Conservation (phyloP, 2,329 filamentous ascomycete species). For the Parastagonospora avenae region DNA sequence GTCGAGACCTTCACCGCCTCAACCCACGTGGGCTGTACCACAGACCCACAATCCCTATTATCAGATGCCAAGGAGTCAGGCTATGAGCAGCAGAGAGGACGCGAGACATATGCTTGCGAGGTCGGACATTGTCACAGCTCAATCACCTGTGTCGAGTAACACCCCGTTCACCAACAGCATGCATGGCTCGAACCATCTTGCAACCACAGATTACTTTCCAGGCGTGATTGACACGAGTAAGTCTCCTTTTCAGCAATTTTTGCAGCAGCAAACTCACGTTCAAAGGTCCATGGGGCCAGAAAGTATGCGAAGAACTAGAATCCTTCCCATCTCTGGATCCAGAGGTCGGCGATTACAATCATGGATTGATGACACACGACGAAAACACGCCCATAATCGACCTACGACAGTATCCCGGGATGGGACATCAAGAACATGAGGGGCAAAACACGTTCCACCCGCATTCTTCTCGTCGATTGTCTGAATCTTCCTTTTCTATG, state of each 20-base stretch:
- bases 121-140: conserved; percentile 26
- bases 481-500: conserved; percentile 75
- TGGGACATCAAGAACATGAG: conserved; percentile 40
- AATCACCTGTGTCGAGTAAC: conserved; percentile 29
- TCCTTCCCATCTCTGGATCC: conserved; percentile 47
- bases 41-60: conserved; percentile 41
- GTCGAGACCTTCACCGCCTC: conserved; percentile 40
- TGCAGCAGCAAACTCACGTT: conserved; percentile 10
- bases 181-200: conserved; percentile 20
- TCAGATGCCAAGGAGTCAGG: conserved; percentile 29
- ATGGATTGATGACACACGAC: conserved; percentile 44
- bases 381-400: conserved; percentile 50
- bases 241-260: conserved; percentile 6
- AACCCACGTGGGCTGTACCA: conserved; percentile 43
- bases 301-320: conserved; percentile 46
- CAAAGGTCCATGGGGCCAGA: conserved; percentile 48
- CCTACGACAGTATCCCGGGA: conserved; percentile 43
- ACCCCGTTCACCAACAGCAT: conserved; percentile 28
- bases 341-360: conserved; percentile 45
- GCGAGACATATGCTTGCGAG: conserved; percentile 30
- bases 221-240: conserved; percentile 47
- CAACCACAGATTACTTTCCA: conserved; percentile 41
- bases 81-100: conserved; percentile 31
- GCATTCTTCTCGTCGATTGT: conserved; percentile 67
- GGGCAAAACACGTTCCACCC: conserved; percentile 44